phyloP scores from a whole-genome alignment of 768 basidiomycete species.

The Filobasidium wieringae region DNA sequence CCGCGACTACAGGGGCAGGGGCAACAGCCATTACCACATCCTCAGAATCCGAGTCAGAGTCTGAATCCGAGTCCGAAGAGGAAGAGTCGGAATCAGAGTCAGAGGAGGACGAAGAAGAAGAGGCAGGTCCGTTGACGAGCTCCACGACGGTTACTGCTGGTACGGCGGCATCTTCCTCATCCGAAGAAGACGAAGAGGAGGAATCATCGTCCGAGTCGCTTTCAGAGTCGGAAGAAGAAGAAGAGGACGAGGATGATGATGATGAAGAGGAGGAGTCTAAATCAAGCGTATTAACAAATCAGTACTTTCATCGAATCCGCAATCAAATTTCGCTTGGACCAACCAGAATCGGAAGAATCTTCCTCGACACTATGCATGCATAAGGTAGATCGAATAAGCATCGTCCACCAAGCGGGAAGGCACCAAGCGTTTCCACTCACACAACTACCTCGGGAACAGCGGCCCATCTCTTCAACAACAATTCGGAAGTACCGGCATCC shows the following conservation, averaged over 20 bases:
- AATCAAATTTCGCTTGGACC: neutral
- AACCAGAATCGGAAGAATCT: conserved; percentile 4
- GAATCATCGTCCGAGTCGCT: conserved; percentile 9
- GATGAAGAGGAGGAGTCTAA: conserved; percentile 7
- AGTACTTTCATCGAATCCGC: neutral
- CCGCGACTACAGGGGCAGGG: neutral
- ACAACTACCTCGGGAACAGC: conserved; percentile 20
- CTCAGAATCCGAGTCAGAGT: neutral
- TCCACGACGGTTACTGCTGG: neutral
- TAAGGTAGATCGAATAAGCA: conserved; percentile 1
- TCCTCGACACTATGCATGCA: neutral
- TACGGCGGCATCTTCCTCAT: neutral
- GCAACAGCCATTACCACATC: neutral
- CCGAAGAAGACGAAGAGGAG: neutral
- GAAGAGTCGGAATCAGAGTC: neutral
- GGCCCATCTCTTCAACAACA: conserved; percentile 6
- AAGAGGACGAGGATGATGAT: neutral
- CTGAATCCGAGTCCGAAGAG: conserved; percentile 15
- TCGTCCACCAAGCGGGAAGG: neutral
- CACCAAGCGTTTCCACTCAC: neutral
- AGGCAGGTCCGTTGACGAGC: neutral
- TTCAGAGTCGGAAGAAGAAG: conserved; percentile 12
- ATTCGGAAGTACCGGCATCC: conserved; percentile 6
- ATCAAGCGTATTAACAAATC: conserved; percentile 2
- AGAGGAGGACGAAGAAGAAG: neutral